phyloP scores from a whole-genome alignment of 2,329 filamentous ascomycete genomes.

The Monilinia fructicola region DNA sequence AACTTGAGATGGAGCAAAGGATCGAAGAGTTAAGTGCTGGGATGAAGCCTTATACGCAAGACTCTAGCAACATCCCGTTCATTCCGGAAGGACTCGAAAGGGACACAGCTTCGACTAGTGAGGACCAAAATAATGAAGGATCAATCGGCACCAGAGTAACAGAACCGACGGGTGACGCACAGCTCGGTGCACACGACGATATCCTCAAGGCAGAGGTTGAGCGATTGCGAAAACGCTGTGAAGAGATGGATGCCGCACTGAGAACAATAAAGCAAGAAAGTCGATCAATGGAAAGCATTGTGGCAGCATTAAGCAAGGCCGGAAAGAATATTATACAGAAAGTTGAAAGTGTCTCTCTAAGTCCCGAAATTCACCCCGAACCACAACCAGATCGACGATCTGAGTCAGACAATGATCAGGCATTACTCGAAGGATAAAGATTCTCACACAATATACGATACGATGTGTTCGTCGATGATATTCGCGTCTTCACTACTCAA shows the following conservation, averaged over 20 bases:
- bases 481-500: neutral
- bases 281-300: slow-evolving; percentile 34
- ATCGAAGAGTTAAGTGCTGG: slow-evolving; percentile 31
- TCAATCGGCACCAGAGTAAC: slow-evolving; percentile 13
- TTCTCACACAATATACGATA: neutral
- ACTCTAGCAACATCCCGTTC: neutral
- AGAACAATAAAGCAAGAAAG: slow-evolving; percentile 34
- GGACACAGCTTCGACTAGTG: neutral
- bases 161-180: slow-evolving; percentile 5
- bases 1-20: slow-evolving; percentile 36
- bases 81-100: neutral
- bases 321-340: slow-evolving; percentile 22
- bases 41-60: slow-evolving; percentile 2
- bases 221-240: slow-evolving; percentile 34
- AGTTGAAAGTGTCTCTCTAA: slow-evolving; percentile 16
- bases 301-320: slow-evolving; percentile 33
- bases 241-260: slow-evolving; percentile 34
- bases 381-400: neutral
- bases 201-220: slow-evolving; percentile 35
- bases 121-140: slow-evolving; percentile 27
- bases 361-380: neutral
- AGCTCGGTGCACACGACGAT: slow-evolving; percentile 20
- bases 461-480: neutral
- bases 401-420: neutral
- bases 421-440: neutral